Evolutionary conservation across 108 stramenopile species (phyloP).

Genomic region (Skeletonema marinoi): DNA sequence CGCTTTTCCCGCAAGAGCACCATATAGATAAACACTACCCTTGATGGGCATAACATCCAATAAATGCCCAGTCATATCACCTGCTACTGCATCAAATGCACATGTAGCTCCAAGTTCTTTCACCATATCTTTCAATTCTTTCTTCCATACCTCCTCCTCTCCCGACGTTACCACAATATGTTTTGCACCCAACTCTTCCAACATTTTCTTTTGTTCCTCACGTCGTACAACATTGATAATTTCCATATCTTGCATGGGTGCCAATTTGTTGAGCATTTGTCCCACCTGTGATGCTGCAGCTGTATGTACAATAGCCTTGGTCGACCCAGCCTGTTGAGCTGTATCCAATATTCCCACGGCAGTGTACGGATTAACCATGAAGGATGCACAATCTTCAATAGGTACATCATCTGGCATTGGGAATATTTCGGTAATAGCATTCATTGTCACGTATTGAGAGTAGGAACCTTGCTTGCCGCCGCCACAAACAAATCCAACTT

Average conservation of each 20-base stretch:
- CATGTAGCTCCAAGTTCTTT: constrained; percentile 50
- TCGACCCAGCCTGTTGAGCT: constrained; percentile 10
- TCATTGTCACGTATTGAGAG: constrained; percentile 51
- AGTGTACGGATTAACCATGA: constrained; percentile 68
- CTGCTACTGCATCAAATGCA: constrained; percentile 68
- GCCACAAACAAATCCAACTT: constrained; percentile 38
- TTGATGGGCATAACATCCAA: constrained; percentile 44
- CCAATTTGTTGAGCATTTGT: constrained; percentile 55
- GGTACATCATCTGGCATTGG: constrained; percentile 54
- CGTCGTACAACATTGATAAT: constrained; percentile 65
- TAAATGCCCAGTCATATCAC: constrained; percentile 50
- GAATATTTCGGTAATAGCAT: constrained; percentile 31
- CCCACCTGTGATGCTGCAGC: constrained; percentile 63
- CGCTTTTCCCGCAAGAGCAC: constrained; percentile 42
- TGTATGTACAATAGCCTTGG: constrained; percentile 57
- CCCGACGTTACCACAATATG: constrained; percentile 46
- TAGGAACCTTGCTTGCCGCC: constrained; percentile 47
- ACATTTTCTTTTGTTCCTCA: constrained; percentile 50
- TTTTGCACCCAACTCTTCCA: constrained; percentile 48
- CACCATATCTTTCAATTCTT: constrained; percentile 45
- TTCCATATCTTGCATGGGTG: constrained; percentile 26
- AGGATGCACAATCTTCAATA: constrained; percentile 54
- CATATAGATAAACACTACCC: constrained; percentile 54
- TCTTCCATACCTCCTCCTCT: constrained; percentile 43
- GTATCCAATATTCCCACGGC: constrained; percentile 63